Evolutionary conservation across 23 red algal species (phyloP).

Genomic region (Gracilaria gracilis): DNA sequence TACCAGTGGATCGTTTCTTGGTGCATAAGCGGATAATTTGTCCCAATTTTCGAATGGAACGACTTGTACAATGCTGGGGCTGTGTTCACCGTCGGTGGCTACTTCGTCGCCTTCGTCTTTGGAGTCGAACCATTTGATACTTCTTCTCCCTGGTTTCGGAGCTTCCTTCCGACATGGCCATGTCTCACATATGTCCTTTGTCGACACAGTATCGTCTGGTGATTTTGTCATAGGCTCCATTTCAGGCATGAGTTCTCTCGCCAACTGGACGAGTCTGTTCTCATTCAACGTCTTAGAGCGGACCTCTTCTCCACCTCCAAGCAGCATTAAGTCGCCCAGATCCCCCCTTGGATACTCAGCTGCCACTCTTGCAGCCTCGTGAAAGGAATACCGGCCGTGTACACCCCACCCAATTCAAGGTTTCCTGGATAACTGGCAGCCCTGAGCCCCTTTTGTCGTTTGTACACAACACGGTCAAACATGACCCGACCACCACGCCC

Average conservation of each 20-base stretch:
- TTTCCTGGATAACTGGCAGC: constrained; percentile 74
- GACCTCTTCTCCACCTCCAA: constrained; percentile 38
- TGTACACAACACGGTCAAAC: constrained; percentile 85
- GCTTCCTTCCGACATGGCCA: constrained; percentile 23
- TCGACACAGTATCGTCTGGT: not conserved
- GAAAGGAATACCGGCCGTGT: constrained; percentile 69
- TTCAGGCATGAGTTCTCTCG: constrained; percentile 38
- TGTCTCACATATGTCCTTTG: constrained; percentile 6
- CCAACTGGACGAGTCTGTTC: constrained; percentile 14
- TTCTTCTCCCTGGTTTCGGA: not conserved
- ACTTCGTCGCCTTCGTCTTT: not conserved
- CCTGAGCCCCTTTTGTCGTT: constrained; percentile 56
- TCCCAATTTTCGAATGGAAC: constrained; percentile 29
- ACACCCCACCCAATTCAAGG: constrained; percentile 73
- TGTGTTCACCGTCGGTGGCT: not conserved
- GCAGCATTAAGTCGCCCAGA: constrained; percentile 44
- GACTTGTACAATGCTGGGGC: not conserved
- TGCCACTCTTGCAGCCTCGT: constrained; percentile 31
- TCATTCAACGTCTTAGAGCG: not conserved
- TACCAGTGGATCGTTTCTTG: constrained; percentile 35
- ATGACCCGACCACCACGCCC: constrained; percentile 80
- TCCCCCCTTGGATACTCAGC: constrained; percentile 1
- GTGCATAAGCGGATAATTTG: constrained; percentile 36
- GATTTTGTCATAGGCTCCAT: constrained; percentile 48
- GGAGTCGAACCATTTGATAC: not conserved